Conservation (phyloP, 192 early-diverging fungal genomes). For the Coemansia sp. region DNA sequence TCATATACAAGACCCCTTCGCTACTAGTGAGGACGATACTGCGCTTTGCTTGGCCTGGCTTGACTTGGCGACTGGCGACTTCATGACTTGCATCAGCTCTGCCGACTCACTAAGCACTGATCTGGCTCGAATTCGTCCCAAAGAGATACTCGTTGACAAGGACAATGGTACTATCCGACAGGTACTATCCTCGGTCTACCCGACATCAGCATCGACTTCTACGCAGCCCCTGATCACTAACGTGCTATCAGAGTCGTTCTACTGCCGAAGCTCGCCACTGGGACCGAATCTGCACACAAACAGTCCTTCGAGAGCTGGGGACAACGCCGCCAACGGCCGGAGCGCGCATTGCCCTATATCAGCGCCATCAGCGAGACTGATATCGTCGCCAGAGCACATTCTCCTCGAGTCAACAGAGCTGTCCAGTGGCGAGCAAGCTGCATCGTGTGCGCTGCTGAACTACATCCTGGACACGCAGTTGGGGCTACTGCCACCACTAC, state of each 20-base stretch:
- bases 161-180: conserved; percentile 13
- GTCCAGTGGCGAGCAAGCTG: conserved; percentile 31
- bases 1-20: not conserved
- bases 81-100: conserved; percentile 66
- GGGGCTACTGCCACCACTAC: conserved; percentile 64
- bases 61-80: conserved; percentile 91
- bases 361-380: conserved; percentile 24
- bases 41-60: conserved; percentile 82
- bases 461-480: conserved; percentile 81
- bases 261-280: not conserved
- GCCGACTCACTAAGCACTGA: conserved; percentile 63
- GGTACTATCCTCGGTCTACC: conserved; percentile 15
- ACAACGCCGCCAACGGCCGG: not conserved
- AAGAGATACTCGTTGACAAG: conserved; percentile 73
- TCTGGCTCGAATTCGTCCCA: conserved; percentile 81
- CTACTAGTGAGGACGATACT: not conserved
- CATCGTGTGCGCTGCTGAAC: conserved; percentile 60
- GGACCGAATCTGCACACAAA: not conserved
- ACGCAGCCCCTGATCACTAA: conserved; percentile 21
- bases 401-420: conserved; percentile 48
- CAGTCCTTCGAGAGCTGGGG: not conserved
- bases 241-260: conserved; percentile 12
- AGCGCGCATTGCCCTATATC: conserved; percentile 18
- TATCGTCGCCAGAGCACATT: conserved; percentile 27
- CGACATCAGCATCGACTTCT: conserved; percentile 9